These are phyloP conservation scores for Fusarium decemcellulare DNA, from an alignment of 2,329 filamentous ascomycete genomes.

Conservation along the genomic window DNA sequence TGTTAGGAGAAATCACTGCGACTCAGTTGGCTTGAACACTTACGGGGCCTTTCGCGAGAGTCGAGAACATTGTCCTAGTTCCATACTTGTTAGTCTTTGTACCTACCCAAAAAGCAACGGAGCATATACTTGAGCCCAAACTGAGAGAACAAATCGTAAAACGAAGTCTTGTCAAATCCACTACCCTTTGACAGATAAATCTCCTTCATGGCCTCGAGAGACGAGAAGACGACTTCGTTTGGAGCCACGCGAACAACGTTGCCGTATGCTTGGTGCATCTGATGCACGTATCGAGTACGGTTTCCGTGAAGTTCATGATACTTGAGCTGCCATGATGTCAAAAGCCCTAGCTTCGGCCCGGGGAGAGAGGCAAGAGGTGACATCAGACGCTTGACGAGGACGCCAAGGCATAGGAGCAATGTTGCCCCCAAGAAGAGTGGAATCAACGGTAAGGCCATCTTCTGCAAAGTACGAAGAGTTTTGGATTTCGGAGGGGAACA, in stretches of 20 bases:
- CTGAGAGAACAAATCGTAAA: slow-evolving; percentile 34
- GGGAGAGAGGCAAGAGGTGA: slow-evolving; percentile 27
- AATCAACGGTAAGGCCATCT: slow-evolving; percentile 10
- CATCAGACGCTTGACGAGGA: not conserved
- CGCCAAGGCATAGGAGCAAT: not conserved
- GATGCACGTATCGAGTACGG: slow-evolving; percentile 26
- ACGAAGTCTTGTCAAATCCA: slow-evolving; percentile 27
- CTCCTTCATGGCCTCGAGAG: slow-evolving; percentile 28
- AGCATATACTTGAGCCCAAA: slow-evolving; percentile 19
- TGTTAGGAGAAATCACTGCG: not conserved
- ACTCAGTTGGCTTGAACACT: not conserved
- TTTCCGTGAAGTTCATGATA: slow-evolving; percentile 32
- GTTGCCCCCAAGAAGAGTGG: not conserved
- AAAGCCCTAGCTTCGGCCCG: slow-evolving; percentile 19
- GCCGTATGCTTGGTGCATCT: slow-evolving; percentile 21
- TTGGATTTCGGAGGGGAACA: not conserved
- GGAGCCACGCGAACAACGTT: slow-evolving; percentile 26
- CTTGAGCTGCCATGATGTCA: slow-evolving; percentile 17
- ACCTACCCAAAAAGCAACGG: fast-evolving
- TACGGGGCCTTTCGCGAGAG: slow-evolving; percentile 23
- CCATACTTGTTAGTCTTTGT: fast-evolving
- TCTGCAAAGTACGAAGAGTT: no score
- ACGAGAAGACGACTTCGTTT: slow-evolving; percentile 33
- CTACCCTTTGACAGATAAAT: slow-evolving; percentile 35
- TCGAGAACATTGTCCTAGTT: slow-evolving; percentile 34